Conservation (phyloP, 495 filamentous ascomycete genomes). For the Hypoxylon trugodes region DNA sequence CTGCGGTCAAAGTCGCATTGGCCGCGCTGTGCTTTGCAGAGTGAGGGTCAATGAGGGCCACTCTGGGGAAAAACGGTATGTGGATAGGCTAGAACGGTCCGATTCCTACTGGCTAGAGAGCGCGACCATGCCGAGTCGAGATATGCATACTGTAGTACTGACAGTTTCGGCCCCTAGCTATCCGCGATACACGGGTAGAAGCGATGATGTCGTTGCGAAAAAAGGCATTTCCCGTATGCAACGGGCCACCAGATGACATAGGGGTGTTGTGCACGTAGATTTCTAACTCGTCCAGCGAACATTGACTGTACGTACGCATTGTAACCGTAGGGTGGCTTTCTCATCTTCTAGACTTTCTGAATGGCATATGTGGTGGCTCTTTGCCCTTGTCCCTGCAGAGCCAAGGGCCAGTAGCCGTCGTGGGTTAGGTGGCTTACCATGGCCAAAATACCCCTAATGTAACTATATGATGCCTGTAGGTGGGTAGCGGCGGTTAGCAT, state of each 20-base stretch:
- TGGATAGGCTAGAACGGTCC: conserved; percentile 39
- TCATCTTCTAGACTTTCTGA: conserved; percentile 34
- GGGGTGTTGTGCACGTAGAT: conserved; percentile 8
- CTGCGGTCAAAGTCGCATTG: conserved; percentile 36
- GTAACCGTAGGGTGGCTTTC: conserved; percentile 23
- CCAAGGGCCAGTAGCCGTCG: conserved; percentile 23
- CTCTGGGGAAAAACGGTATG: conserved; percentile 40
- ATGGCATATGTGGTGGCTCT: conserved; percentile 19
- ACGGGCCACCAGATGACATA: conserved; percentile 20
- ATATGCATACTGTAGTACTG: conserved; percentile 39
- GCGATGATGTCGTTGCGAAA: conserved; percentile 31
- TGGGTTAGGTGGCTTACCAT: conserved; percentile 34
- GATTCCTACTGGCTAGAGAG: conserved; percentile 40
- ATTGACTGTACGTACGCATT: conserved; percentile 3
- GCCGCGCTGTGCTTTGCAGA: conserved; percentile 41
- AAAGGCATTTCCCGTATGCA: conserved; percentile 8
- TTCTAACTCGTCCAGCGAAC: conserved; percentile 11
- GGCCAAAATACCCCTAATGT: conserved; percentile 36
- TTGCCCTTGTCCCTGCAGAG: conserved; percentile 35
- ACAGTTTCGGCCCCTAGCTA: conserved; percentile 27
- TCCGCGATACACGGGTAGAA: too few relatives aligned
- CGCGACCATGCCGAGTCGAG: conserved; percentile 23
- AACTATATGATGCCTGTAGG: conserved; percentile 30
- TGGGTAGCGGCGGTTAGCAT: conserved; percentile 22
- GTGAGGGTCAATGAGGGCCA: conserved; percentile 21